These are phyloP conservation scores for Hypoxylon sp. DNA, from an alignment of 2,329 filamentous ascomycete species.

Conservation along the genomic window DNA sequence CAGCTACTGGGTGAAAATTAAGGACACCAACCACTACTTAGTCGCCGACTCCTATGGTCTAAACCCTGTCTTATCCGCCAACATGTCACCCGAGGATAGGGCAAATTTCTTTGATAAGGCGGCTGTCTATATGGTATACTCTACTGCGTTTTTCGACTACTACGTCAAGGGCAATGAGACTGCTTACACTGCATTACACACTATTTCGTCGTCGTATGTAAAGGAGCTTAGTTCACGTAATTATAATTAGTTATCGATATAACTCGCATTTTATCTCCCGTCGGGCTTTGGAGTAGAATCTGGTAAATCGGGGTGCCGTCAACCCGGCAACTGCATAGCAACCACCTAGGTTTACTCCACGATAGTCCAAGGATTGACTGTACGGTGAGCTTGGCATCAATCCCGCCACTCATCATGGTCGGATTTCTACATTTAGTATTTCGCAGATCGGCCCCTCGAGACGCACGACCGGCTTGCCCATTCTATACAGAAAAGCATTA, in stretches of 20 bases:
- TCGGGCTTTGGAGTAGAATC: too few relatives aligned
- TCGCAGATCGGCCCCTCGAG: neutral
- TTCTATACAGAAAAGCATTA: neutral
- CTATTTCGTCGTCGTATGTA: neutral
- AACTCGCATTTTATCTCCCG: neutral
- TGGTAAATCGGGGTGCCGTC: too few relatives aligned
- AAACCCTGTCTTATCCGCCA: slow-evolving; percentile 20
- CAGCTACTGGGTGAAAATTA: slow-evolving; percentile 35
- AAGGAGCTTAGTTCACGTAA: neutral
- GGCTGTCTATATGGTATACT: slow-evolving; percentile 41
- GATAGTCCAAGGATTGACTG: too few relatives aligned
- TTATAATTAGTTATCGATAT: neutral
- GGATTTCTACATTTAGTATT: neutral
- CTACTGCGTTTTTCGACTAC: slow-evolving; percentile 36
- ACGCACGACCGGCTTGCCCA: neutral
- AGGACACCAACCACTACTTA: slow-evolving; percentile 36
- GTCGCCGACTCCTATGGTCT: slow-evolving; percentile 36
- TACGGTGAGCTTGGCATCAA: neutral
- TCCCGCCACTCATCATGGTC: neutral
- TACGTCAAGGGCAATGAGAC: slow-evolving; percentile 38
- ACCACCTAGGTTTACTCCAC: too few relatives aligned
- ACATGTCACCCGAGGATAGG: neutral
- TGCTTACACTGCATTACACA: neutral
- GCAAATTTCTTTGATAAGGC: slow-evolving; percentile 40
- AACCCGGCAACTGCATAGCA: too few relatives aligned